Evolutionary conservation across 2,329 filamentous ascomycete species (phyloP).

Genomic region (Mariannaea elegans): DNA sequence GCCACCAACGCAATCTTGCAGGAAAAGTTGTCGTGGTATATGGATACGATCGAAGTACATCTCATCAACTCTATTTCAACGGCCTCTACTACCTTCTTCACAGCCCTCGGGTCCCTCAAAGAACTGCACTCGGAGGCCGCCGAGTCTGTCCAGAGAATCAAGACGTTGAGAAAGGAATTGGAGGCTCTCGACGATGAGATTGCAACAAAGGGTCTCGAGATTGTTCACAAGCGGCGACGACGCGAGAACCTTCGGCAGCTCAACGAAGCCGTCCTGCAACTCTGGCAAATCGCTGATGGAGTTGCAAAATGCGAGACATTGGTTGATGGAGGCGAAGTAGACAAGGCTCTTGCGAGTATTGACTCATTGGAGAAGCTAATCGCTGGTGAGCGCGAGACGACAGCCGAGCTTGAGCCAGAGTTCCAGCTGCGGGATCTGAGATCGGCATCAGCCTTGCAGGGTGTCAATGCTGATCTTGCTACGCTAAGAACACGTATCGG

Average conservation of each 20-base stretch:
- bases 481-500: conserved; percentile 83
- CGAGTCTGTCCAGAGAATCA: conserved; percentile 89
- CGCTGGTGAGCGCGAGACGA: conserved; percentile 69
- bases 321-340: conserved; percentile 84
- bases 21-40: conserved; percentile 99
- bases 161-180: conserved; percentile 80
- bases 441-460: conserved; percentile 79
- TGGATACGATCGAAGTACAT: conserved; percentile 98
- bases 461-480: conserved; percentile 79
- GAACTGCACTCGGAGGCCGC: conserved; percentile 93
- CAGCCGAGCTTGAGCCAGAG: conserved; percentile 40
- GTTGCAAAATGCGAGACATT: conserved; percentile 80
- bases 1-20: conserved; percentile 97
- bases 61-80: conserved; percentile 95
- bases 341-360: conserved; percentile 80
- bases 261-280: conserved; percentile 82
- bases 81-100: conserved; percentile 95
- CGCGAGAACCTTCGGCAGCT: conserved; percentile 87
- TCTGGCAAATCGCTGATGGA: conserved; percentile 79
- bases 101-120: conserved; percentile 87
- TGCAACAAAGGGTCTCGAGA: conserved; percentile 82
- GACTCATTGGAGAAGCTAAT: conserved; percentile 83
- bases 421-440: conserved; percentile 73
- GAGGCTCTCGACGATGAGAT: conserved; percentile 86
- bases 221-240: conserved; percentile 83